Evolutionary conservation across 495 filamentous ascomycete genomes (phyloP), one percentile per base, ranked within the genome.

Genomic region (Echria macrotheca): DNA sequence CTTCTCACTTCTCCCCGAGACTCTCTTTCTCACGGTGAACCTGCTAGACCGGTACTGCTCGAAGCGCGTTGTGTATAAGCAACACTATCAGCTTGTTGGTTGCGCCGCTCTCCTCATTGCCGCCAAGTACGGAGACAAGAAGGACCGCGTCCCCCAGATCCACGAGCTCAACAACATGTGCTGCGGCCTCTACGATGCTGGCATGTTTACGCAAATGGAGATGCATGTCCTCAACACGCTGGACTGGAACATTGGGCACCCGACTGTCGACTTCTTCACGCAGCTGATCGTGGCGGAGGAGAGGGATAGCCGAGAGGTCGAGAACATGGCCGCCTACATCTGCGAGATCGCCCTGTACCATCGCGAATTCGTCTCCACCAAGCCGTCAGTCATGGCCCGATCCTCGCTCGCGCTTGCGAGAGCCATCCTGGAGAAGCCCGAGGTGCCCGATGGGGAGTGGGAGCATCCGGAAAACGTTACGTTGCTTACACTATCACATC

Each of bases 171-270:
- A 94, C 76, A 90, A 89, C 42, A 97, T 99, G 94, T 99, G 93
- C 74, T 97, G 94, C 74, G 87, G 85, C 14, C 79, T 96, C 19
- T 99, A 99, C 66, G 93, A 99, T 64, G 91, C 96, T 11, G 93
- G 96, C 63, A 97, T 99, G 93, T 99, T 99, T 70, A 91, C 87
- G 12, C 93, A 99, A 69, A 97, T 99, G 94, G 93, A 99, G 67
- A 96, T 95, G 91, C 93, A 99, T 67, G 93, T 99, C 8, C 76
- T 99, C 56, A 90, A 95, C 69, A 97, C 93, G n/a, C 77, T 99
- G 50, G 85, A 87, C 52, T 99, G 94, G 94, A 81, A 84, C 56
- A 84, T 99, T 55, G 93, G 93, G 32, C 91, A 48, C 72, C 90
- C 93, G 1, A 96, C 93, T 24, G 86, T 96, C 45, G 91, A 97